A percentile compares a stretch with the other conserved stretches of the same genome.
Conservation (phyloP, 352 stramenopile species). For the Aphanomyces astaci region DNA sequence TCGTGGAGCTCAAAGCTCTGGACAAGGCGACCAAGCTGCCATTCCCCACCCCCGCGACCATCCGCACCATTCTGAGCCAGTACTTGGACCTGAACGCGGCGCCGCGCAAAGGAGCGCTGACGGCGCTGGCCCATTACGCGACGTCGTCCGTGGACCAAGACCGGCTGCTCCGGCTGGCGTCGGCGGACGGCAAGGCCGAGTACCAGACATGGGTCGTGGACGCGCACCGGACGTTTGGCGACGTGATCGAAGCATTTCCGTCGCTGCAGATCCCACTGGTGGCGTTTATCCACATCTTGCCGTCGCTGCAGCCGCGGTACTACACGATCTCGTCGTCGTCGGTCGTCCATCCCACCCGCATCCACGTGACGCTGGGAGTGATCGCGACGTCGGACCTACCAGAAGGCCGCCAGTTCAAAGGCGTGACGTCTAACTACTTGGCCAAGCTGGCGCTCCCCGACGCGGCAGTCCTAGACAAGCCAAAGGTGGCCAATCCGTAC, state of each 20-base stretch:
- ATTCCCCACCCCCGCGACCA: conserved; percentile 93
- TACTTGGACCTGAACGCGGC: conserved; percentile 93
- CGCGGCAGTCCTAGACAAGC: conserved; percentile 36
- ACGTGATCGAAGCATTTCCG: conserved; percentile 84
- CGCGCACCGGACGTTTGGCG: conserved; percentile 83
- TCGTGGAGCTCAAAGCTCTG: conserved; percentile 70
- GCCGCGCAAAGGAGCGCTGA: conserved; percentile 75
- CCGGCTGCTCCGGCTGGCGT: conserved; percentile 46
- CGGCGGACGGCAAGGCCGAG: conserved; percentile 88
- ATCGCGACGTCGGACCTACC: conserved; percentile 68
- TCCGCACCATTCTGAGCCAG: conserved; percentile 84
- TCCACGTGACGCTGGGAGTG: conserved; percentile 94
- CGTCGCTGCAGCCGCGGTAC: conserved; percentile 91
- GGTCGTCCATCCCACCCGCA: conserved; percentile 79
- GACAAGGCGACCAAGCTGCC: conserved; percentile 44
- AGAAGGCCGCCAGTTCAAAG: conserved; percentile 80
- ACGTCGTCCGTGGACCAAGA: conserved; percentile 42
- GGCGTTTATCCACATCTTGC: conserved; percentile 88
- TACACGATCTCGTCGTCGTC: conserved; percentile 98
- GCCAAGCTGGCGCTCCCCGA: conserved; percentile 45
- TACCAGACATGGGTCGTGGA: conserved; percentile 92
- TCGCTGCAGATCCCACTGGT: conserved; percentile 56
- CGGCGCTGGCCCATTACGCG: conserved; percentile 77
- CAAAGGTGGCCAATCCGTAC: conserved; percentile 43
- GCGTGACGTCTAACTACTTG: conserved; percentile 93